phyloP scores from a whole-genome alignment of 805 yeast genomes.

The Candida caryicola region DNA sequence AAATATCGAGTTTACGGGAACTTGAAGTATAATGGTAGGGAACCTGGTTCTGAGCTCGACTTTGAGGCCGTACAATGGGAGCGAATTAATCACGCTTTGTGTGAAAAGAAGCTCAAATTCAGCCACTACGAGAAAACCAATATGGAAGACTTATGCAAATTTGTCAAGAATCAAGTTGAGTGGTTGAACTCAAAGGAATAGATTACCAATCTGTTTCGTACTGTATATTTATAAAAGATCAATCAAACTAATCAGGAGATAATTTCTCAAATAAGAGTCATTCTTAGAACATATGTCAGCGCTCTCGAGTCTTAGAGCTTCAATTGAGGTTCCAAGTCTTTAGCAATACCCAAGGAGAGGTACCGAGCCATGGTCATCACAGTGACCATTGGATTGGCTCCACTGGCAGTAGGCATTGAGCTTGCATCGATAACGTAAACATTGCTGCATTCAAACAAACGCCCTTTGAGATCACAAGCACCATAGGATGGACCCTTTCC shows the following conservation, averaged over 20 bases:
- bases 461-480: slow-evolving; percentile 23
- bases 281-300: too few relatives aligned
- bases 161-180: slow-evolving; percentile 26
- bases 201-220: too few relatives aligned
- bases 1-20: slow-evolving; percentile 29
- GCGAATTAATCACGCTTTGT: slow-evolving; percentile 23
- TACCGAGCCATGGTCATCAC: slow-evolving; percentile 25
- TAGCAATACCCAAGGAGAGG: slow-evolving; percentile 18
- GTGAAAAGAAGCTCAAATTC: slow-evolving; percentile 24
- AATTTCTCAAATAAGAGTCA: too few relatives aligned
- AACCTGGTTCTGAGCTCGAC: slow-evolving; percentile 14
- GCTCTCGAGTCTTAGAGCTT: too few relatives aligned
- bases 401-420: slow-evolving; percentile 28
- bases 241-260: too few relatives aligned
- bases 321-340: slow-evolving; percentile 14
- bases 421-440: slow-evolving; percentile 29
- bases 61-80: slow-evolving; percentile 34
- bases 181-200: too few relatives aligned
- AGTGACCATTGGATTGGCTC: slow-evolving; percentile 27
- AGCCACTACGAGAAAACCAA: slow-evolving; percentile 21
- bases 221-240: too few relatives aligned
- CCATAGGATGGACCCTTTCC: slow-evolving; percentile 26
- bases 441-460: slow-evolving; percentile 24
- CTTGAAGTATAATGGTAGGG: slow-evolving; percentile 14
- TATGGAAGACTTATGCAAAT: slow-evolving; percentile 23